Percentiles rank a stretch among this genome's conserved stretches.
These are phyloP conservation scores for Amniculicola lignicola DNA, from an alignment of 495 filamentous ascomycete genomes.

Conservation along the genomic window DNA sequence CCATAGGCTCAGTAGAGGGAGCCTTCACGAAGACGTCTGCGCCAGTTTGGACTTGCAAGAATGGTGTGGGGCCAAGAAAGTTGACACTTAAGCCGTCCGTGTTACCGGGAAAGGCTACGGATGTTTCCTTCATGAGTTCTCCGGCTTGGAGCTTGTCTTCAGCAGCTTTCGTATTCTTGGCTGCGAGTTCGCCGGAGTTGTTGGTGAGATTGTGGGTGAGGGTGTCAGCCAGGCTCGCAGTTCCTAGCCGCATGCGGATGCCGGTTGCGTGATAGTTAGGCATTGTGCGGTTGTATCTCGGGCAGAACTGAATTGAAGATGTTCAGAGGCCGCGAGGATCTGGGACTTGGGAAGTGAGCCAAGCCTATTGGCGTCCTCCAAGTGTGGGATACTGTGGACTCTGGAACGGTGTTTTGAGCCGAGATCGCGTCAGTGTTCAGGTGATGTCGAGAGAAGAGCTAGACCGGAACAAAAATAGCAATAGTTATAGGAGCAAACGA, in stretches of 20 bases:
- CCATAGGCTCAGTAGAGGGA: too few species aligned
- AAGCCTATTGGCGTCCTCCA: too few species aligned
- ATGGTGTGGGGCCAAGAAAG: conserved; percentile 26
- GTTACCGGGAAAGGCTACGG: conserved; percentile 21
- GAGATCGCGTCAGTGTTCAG: too few species aligned
- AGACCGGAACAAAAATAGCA: too few species aligned
- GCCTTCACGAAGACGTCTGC: conserved; percentile 21
- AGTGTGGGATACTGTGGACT: too few species aligned
- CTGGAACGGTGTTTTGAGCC: too few species aligned
- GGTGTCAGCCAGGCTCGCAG: conserved; percentile 14
- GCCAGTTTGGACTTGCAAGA: conserved; percentile 34
- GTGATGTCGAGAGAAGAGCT: too few species aligned
- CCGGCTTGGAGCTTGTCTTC: neutral
- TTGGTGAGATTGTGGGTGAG: conserved; percentile 3
- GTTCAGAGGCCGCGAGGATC: too few species aligned
- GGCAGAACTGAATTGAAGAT: too few species aligned
- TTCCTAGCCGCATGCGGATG: conserved; percentile 17
- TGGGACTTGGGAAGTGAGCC: too few species aligned
- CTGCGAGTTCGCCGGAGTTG: neutral
- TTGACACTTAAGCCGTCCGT: conserved; percentile 2
- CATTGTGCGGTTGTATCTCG: neutral
- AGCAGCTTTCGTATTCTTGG: neutral
- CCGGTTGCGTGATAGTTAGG: conserved; percentile 13
- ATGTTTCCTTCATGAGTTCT: conserved; percentile 1
- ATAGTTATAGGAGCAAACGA: too few species aligned